Evolutionary conservation across 495 filamentous ascomycete species (phyloP), one percentile per base, ranked within the genome.

Genomic region (Lasiosphaeriaceae sp.): DNA sequence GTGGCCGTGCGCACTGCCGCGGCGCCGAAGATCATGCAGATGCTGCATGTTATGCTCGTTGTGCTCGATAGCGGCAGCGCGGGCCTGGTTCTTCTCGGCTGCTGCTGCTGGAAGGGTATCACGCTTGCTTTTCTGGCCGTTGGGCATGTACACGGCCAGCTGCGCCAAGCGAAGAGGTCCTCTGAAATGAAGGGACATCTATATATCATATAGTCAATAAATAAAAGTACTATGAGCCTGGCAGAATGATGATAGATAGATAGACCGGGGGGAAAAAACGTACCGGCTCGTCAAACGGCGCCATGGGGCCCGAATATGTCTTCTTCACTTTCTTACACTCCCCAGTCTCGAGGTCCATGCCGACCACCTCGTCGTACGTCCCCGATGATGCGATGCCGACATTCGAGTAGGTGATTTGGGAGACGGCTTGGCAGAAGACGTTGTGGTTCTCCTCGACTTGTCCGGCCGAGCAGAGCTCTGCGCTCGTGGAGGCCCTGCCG

Each of bases 141-240:
- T 64, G 7, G 80, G 79, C 21, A 70, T 71, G 66, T 89, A 90
- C 22, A 83, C 82, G 5, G 86, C 88, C 29, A 90, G 67, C 52
- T 86, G 74, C 57, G 82, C 80, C 14, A 91, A 60, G 7, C 73
- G 55, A 47, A 88, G 60, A 2, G 88, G 88, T 11, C 87, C 88
- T 37, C 87, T 84, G 65, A 91, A 80, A 62, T 89, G 84, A 47
- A 89, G 49, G 0, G 86, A 87, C 31, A 90, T 67, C 88, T 90
- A 54, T 29, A 35, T 39, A 2, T 2, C 4, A 4, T 31, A n/a
- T 9, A 31, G 34, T 47, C 23, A 54, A 45, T 46, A 49, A 41
- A 21, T n/a, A n/a, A n/a, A n/a, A n/a, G n/a, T n/a, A n/a, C n/a
- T n/a, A n/a, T n/a, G n/a, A n/a, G n/a, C n/a, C n/a, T n/a, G n/a